A percentile compares a stretch with the other conserved stretches of the same genome.
Evolutionary conservation across 305 asterid species (phyloP).

Genomic region (Fraxinus sp.): DNA sequence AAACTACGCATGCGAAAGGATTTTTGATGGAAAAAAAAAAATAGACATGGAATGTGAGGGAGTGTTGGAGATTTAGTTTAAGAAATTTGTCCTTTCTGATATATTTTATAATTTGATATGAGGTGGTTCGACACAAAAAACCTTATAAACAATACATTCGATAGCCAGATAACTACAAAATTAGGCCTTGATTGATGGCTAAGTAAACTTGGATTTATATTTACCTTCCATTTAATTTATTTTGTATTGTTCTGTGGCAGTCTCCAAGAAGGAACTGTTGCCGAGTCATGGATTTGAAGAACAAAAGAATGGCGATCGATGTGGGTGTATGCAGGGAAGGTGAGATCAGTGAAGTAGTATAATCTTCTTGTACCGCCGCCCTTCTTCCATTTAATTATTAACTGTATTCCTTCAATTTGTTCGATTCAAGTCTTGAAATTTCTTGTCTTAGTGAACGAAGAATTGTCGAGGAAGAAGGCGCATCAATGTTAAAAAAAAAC

Average conservation of each 20-base stretch:
- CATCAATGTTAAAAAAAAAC: not conserved
- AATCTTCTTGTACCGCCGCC: not conserved
- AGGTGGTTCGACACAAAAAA: conserved; percentile 12
- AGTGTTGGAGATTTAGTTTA: not conserved
- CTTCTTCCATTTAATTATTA: not conserved
- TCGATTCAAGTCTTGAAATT: not conserved
- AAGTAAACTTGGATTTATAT: not conserved
- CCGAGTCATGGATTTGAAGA: conserved; percentile 49
- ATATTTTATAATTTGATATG: not conserved
- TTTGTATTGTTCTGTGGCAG: conserved; percentile 39
- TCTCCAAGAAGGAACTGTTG: conserved; percentile 93
- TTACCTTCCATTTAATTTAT: conserved; percentile 1
- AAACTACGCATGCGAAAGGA: not conserved
- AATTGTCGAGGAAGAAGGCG: not conserved
- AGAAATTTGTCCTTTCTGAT: not conserved
- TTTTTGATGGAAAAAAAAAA: too few relatives aligned
- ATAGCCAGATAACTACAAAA: not conserved
- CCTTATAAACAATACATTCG: not conserved
- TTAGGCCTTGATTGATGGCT: not conserved
- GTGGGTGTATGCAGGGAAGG: conserved; percentile 76
- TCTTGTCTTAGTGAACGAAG: not conserved
- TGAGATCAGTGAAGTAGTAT: conserved; percentile 58
- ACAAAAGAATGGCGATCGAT: conserved; percentile 53
- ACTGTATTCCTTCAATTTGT: not conserved
- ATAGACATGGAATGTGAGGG: not conserved